Evolutionary conservation across 1,139 yeast genomes (phyloP), one percentile per base, ranked within the genome.

Genomic region (Diutina catenulata): DNA sequence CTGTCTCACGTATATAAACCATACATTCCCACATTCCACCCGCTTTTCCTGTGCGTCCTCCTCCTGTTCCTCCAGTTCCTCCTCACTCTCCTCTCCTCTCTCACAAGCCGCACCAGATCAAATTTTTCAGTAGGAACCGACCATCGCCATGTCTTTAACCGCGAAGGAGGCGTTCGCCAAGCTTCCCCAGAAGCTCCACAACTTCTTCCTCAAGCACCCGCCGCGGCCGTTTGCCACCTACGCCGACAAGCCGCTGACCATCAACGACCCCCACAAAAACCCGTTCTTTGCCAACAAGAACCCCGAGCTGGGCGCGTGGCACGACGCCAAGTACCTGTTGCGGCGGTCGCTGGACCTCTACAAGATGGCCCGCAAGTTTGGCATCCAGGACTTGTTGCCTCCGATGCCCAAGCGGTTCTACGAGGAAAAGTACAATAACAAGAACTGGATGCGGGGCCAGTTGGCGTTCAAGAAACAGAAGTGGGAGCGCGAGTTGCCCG

Each of bases 241-340:
- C 57, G 64, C 83, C 7, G 59, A 64, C 3, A 71, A 68, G 45
- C 82, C 95, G 39, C 73, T 83, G 5, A 62, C 74, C 24, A 74
- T 82, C 18, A 64, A 64, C 38, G 88, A 86, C 37, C 70, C 75
- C 18, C 69, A 72, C 42, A 81, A 84, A 49, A 91, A 91, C 57
- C 98, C 98, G 39, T 91, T 91, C 56, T 59, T 86, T 41, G 80
- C 94, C 21, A 87, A 86, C 55, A 80, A 74, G 52, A 87, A 88
- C 56, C 87, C 94, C 13, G 74, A 80, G 22, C 83, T 94, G 15
- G 76, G 83, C 15, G 70, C 64, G 48, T 76, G 81, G 65, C 93
- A 84, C 49, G 77, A 77, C 39, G 83, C 97, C 19, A 70, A 76
- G 45, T 83, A 75, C 58, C 83, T 95, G 10, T 64, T 79, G 50